Percentiles rank a stretch among this genome's conserved stretches.
Conservation (phyloP, 73 alveolate genomes). For the Paramecium pentaurelia region DNA sequence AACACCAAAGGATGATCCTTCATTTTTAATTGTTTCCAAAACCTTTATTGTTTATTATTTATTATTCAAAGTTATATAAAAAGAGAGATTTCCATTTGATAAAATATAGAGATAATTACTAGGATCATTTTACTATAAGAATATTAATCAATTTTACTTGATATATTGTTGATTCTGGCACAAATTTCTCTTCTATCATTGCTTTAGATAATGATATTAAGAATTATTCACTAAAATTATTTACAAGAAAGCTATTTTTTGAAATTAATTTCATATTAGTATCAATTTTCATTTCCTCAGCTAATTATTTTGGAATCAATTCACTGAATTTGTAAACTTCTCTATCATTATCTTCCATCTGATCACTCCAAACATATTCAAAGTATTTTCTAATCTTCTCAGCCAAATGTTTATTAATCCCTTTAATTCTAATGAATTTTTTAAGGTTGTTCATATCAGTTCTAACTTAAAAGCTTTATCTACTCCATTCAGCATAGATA, state of each 20-base stretch:
- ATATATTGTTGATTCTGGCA: background rate
- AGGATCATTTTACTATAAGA: background rate
- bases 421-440: constrained; percentile 32
- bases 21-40: background rate
- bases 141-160: background rate
- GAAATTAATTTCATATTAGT: background rate
- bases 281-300: constrained; percentile 32
- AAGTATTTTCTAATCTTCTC: constrained; percentile 32
- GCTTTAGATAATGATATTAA: background rate
- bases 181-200: background rate
- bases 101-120: background rate
- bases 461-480: background rate
- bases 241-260: background rate
- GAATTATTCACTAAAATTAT: background rate
- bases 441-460: constrained; percentile 23
- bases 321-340: background rate
- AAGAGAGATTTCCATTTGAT: background rate
- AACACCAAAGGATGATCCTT: constrained; percentile 6
- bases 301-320: background rate
- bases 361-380: constrained; percentile 33
- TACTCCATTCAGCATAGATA: constrained; percentile 32
- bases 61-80: background rate
- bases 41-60: background rate
- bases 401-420: background rate
- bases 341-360: background rate